Evolutionary conservation across 2,329 filamentous ascomycete species (phyloP).

Genomic region (Pseudocercospora ulei): DNA sequence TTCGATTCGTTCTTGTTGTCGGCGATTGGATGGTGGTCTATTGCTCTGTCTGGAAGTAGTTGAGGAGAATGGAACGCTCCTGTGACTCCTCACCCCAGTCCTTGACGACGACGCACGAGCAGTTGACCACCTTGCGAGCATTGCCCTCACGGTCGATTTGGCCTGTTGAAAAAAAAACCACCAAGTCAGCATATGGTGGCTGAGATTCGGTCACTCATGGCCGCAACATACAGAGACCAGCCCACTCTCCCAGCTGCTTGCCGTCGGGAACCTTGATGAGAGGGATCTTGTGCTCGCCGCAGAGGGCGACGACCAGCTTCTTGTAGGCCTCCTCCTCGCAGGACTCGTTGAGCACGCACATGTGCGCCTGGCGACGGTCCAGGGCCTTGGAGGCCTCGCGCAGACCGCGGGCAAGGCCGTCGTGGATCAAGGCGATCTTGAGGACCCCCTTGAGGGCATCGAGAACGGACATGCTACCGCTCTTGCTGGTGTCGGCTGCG

Average conservation of each 20-base stretch:
- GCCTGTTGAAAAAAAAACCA: conserved; percentile 50
- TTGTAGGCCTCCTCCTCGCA: conserved; percentile 99
- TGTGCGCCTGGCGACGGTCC: conserved; percentile 96
- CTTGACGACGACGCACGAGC: conserved; percentile 99
- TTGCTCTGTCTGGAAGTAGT: conserved; percentile 95
- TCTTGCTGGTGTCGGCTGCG: conserved; percentile 70
- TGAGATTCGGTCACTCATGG: conserved; percentile 12
- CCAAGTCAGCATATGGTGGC: conserved; percentile 17
- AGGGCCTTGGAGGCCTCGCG: conserved; percentile 98
- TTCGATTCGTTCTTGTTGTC: not conserved
- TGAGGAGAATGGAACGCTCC: conserved; percentile 96
- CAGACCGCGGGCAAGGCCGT: conserved; percentile 95
- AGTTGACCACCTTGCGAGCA: conserved; percentile 99
- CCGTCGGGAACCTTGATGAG: conserved; percentile 99
- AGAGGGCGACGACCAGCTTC: conserved; percentile 98
- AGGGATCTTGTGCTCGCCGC: conserved; percentile 99
- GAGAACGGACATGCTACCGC: conserved; percentile 85
- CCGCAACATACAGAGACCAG: conserved; percentile 81
- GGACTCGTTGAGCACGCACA: conserved; percentile 99
- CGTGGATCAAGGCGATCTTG: conserved; percentile 98
- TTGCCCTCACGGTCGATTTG: conserved; percentile 99
- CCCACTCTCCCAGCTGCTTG: conserved; percentile 99
- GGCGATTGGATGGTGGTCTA: conserved; percentile 33
- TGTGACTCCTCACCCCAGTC: conserved; percentile 99
- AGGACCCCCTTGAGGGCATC: conserved; percentile 98